Base-by-base conservation (phyloP, 768 basidiomycete species). In the Podaxis sp. region DNA sequence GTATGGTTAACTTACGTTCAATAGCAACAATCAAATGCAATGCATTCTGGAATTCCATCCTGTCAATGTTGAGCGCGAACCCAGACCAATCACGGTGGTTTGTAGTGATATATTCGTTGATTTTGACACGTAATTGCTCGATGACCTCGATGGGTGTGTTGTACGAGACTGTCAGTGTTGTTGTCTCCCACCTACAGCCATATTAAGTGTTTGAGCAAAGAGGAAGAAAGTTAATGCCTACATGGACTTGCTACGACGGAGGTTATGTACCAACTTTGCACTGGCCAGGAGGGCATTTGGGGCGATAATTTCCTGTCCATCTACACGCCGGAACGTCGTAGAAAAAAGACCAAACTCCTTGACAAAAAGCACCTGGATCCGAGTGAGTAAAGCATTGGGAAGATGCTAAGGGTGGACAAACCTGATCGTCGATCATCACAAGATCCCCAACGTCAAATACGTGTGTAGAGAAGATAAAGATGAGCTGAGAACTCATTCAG, bases 371-470 rank as follows among this genome's bases (percentile, higher is more conserved):
- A 72, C 66, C 74, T 75, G 60, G n/a, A 53, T 42, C 38, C 38
- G 33, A 53, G 19, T 38, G 12, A 36, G 54, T 59, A 17, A 56
- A 13, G 38, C 42, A 6, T n/a, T 42, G 15, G 42, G 24, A 48
- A 42, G 67, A 67, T 1, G 63, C 22, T 49, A 1, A 30, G 13
- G 49, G 64, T 52, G 36, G 9, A 63, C 64, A 52, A 72, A 82
- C 86, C 73, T 87, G 83, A 60, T 87, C 86, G 68, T 93, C 92
- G 65, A 93, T 92, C 82, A 93, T 84, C 6, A 93, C 87, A 33
- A 92, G 74, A 68, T 93, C 91, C 6, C 91, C 91, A 6, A 93
- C 88, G 70, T 92, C 90, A 66, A 89, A 93, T n/a, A 90, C 88
- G 69, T 93, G 92, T 0, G 91, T 92, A 0, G 88, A 89, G 72